Percentiles rank a stretch among this genome's conserved stretches.
phyloP scores from a whole-genome alignment of 78 protist species.

The Dictyostelium citrinum region DNA sequence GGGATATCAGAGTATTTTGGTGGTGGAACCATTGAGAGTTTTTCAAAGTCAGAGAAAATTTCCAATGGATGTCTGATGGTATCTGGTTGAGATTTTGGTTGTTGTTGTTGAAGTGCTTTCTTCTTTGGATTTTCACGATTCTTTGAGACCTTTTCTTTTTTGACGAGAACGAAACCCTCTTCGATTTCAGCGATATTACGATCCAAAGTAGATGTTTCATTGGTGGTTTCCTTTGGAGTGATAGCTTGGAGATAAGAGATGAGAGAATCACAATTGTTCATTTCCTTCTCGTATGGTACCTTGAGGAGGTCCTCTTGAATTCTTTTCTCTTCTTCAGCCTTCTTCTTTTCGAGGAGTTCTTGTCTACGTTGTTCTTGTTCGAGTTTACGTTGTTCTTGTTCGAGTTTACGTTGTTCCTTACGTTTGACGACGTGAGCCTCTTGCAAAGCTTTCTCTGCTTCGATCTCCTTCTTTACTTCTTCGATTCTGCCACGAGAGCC shows the following conservation, averaged over 20 bases:
- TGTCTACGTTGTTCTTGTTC: background rate
- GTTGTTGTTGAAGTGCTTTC: background rate
- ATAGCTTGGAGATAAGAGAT: background rate
- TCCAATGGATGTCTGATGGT: conserved; percentile 32
- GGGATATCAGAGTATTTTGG: conserved; percentile 30
- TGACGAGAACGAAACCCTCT: conserved; percentile 21
- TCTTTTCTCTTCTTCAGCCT: conserved; percentile 5
- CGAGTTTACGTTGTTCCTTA: background rate
- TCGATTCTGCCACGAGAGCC: background rate
- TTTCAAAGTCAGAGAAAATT: conserved; percentile 20
- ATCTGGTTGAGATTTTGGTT: conserved; percentile 1
- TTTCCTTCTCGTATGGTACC: conserved; percentile 38
- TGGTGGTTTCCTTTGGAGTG: conserved; percentile 28
- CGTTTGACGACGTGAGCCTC: background rate
- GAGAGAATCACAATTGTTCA: conserved; percentile 15
- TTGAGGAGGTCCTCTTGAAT: conserved; percentile 11
- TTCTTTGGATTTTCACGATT: conserved; percentile 5
- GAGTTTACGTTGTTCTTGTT: background rate
- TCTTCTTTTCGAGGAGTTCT: background rate
- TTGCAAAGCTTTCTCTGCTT: background rate
- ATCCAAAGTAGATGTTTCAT: background rate
- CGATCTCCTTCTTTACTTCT: background rate
- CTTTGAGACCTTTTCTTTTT: background rate
- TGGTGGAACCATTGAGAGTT: conserved; percentile 37
- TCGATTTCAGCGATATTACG: background rate